Evolutionary conservation across 75 land plant species (phyloP).

Genomic region (Sequoiadendron giganteum): DNA sequence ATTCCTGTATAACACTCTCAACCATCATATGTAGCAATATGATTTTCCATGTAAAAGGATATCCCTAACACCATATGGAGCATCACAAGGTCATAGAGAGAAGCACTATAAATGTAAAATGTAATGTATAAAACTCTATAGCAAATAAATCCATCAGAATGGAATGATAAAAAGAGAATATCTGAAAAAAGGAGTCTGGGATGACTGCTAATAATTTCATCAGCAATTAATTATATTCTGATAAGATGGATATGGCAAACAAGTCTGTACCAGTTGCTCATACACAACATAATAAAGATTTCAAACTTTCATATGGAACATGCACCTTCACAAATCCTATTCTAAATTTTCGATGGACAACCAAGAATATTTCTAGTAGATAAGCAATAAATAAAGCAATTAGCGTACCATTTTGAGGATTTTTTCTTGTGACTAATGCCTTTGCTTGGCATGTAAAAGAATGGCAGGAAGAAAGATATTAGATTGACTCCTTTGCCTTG

Average conservation of each 20-base stretch:
- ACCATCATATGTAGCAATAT: not conserved
- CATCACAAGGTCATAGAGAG: not conserved
- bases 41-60: not conserved
- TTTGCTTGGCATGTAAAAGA: not conserved
- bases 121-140: not conserved
- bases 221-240: not conserved
- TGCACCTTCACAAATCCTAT: not conserved
- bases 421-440: not conserved
- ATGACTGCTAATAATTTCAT: not conserved
- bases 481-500: not conserved
- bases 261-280: not conserved
- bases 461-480: not conserved
- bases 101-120: not conserved
- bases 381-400: not conserved
- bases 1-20: not conserved
- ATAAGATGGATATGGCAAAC: not conserved
- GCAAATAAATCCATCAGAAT: not conserved
- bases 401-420: not conserved
- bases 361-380: not conserved
- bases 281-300: not conserved
- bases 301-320: not conserved
- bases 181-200: not conserved
- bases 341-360: not conserved
- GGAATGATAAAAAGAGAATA: not conserved
- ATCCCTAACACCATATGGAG: not conserved